Evolutionary conservation across 2,329 filamentous ascomycete genomes (phyloP).

Genomic region (Fusarium illudens): DNA sequence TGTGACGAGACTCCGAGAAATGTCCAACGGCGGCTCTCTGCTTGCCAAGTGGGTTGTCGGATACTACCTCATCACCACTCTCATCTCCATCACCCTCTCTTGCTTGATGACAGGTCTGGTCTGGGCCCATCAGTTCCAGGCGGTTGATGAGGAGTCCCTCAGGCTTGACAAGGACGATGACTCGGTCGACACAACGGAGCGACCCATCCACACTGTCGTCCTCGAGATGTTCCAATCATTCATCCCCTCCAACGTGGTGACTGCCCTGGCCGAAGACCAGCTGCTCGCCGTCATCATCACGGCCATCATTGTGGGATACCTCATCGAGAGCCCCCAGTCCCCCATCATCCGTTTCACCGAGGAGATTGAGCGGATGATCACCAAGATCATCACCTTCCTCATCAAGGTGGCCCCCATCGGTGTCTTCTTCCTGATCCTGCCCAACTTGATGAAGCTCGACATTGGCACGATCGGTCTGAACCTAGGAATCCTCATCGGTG

Average conservation of each 20-base stretch:
- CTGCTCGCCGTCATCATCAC: constrained; percentile 58
- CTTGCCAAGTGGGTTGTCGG: constrained; percentile 59
- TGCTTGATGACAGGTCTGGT: constrained; percentile 57
- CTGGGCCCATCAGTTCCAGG: constrained; percentile 57
- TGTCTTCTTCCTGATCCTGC: constrained; percentile 63
- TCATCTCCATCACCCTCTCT: constrained; percentile 58
- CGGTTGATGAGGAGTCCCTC: constrained; percentile 47
- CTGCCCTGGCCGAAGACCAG: constrained; percentile 55
- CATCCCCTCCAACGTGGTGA: constrained; percentile 58
- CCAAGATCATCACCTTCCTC: constrained; percentile 55
- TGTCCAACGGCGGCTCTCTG: constrained; percentile 53
- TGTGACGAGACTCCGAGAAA: constrained; percentile 56
- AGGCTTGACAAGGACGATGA: constrained; percentile 19
- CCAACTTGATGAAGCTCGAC: constrained; percentile 60
- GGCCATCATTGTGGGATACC: constrained; percentile 56
- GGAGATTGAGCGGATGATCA: constrained; percentile 59
- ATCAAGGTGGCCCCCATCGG: constrained; percentile 60
- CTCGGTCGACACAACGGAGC: constrained; percentile 42
- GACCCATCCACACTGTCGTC: constrained; percentile 54
- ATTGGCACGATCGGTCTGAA: constrained; percentile 58
- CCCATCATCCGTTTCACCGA: constrained; percentile 53
- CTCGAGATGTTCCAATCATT: constrained; percentile 59
- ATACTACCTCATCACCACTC: constrained; percentile 60
- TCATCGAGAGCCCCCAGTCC: constrained; percentile 49
- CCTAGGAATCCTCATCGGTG: constrained; percentile 59